These are phyloP conservation scores for Polyporus tsugae DNA, from an alignment of 1,284 basidiomycete genomes.

Conservation along the genomic window DNA sequence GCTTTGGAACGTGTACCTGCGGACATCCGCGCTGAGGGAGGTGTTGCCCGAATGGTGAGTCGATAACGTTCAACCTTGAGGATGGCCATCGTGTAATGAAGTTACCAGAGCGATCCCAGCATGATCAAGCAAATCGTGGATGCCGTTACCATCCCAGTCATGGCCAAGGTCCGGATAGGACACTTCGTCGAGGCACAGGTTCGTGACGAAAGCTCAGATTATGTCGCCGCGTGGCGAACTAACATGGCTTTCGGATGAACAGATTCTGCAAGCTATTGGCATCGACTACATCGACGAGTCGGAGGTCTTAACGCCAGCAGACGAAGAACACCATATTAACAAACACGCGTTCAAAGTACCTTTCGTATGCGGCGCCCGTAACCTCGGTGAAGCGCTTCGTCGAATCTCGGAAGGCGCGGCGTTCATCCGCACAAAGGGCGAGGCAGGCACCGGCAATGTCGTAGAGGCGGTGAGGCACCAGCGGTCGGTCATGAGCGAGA, in stretches of 20 bases:
- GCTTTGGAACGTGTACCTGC: slow-evolving; percentile 96
- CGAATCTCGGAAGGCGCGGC: slow-evolving; percentile 98
- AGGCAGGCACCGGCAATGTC: slow-evolving; percentile 98
- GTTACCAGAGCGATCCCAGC: slow-evolving; percentile 84
- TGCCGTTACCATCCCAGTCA: slow-evolving; percentile 91
- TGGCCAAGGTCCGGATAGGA: slow-evolving; percentile 96
- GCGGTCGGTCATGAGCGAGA: slow-evolving; percentile 85
- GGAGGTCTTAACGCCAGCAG: slow-evolving; percentile 96
- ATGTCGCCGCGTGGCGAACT: background rate
- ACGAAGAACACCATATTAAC: slow-evolving; percentile 85
- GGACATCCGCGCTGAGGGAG: slow-evolving; percentile 91
- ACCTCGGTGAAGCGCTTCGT: slow-evolving; percentile 92
- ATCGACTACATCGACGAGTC: slow-evolving; percentile 99
- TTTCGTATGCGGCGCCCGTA: slow-evolving; percentile 83
- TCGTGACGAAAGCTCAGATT: slow-evolving; percentile 17
- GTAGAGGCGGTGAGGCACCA: slow-evolving; percentile 97
- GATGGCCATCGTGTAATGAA: slow-evolving; percentile 11
- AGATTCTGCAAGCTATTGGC: slow-evolving; percentile 95
- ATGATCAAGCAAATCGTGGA: slow-evolving; percentile 98
- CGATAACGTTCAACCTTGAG: slow-evolving; percentile 11
- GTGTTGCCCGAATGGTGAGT: slow-evolving; percentile 92
- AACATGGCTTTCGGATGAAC: slow-evolving; percentile 21
- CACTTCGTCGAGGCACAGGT: slow-evolving; percentile 97
- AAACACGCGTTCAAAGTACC: slow-evolving; percentile 94
- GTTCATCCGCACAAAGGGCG: slow-evolving; percentile 97